Percentiles rank a stretch among this genome's conserved stretches.
Conservation (phyloP, 257 asterid species). For the Jacaranda copaia region DNA sequence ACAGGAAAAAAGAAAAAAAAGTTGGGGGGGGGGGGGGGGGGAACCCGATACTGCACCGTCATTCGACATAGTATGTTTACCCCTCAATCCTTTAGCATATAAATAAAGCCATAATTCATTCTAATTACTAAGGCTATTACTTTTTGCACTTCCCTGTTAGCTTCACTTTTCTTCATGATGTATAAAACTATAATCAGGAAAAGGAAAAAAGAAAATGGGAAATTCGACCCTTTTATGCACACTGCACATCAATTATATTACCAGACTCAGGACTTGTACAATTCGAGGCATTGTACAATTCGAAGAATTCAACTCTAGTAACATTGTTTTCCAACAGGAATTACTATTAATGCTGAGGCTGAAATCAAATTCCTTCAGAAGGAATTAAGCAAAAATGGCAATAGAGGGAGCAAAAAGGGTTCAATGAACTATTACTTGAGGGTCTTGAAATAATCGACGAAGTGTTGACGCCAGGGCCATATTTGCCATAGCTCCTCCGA, state of each 20-base stretch:
- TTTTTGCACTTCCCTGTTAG: background rate
- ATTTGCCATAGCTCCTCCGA: slow-evolving; percentile 40
- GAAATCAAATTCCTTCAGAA: slow-evolving; percentile 9
- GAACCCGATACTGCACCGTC: background rate
- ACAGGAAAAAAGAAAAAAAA: too few species aligned
- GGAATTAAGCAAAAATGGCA: background rate
- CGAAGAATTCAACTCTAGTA: background rate
- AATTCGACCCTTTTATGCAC: background rate
- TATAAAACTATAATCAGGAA: slow-evolving; percentile 16
- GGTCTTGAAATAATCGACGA: slow-evolving; percentile 37
- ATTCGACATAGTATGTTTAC: background rate
- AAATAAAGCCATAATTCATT: slow-evolving; percentile 22
- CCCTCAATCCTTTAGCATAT: background rate
- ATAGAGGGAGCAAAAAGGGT: background rate
- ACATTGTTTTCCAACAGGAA: background rate
- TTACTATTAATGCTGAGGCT: background rate
- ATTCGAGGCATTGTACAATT: slow-evolving; percentile 23
- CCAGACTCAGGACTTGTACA: slow-evolving; percentile 13
- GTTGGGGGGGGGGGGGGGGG: too few species aligned
- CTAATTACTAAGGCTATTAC: background rate
- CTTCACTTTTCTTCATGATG: background rate
- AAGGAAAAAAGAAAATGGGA: background rate
- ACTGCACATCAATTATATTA: background rate
- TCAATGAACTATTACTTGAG: slow-evolving; percentile 17
- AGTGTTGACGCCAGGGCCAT: slow-evolving; percentile 44